A percentile compares a stretch with the other conserved stretches of the same genome.
These are phyloP conservation scores for Exophiala sp. DNA, from an alignment of 2,329 filamentous ascomycete genomes.

Conservation along the genomic window DNA sequence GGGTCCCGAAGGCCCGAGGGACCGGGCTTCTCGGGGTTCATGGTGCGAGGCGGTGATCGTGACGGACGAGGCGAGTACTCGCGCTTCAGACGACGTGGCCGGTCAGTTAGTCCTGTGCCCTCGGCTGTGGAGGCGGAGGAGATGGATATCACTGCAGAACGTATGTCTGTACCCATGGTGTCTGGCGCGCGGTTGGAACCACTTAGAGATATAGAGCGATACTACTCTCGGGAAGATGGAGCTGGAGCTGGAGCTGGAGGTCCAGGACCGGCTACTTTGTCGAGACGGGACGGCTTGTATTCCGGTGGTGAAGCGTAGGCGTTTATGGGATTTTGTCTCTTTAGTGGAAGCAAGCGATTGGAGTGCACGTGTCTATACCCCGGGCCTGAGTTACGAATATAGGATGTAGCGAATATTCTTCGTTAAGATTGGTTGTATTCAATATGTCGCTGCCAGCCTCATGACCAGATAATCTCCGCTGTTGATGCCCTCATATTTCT, in stretches of 20 bases:
- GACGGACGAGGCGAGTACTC: slow-evolving; percentile 21
- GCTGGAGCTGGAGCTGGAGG: slow-evolving; percentile 3
- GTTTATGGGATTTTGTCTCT: not conserved
- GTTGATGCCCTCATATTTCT: slow-evolving; percentile 75
- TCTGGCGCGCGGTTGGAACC: too few relatives aligned
- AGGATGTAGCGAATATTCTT: not conserved
- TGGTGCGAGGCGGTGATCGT: slow-evolving; percentile 18
- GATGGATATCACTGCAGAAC: not conserved
- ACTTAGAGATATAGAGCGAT: not conserved
- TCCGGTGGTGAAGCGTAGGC: slow-evolving; percentile 21
- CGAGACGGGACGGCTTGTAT: slow-evolving; percentile 5
- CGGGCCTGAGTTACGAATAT: not conserved
- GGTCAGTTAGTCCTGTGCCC: not conserved
- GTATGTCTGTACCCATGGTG: not conserved
- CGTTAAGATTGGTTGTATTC: not conserved
- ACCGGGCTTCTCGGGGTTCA: slow-evolving; percentile 17
- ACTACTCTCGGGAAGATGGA: not conserved
- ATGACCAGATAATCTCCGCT: slow-evolving; percentile 78
- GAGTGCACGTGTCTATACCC: not conserved
- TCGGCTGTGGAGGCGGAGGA: not conserved
- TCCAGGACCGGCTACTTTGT: slow-evolving; percentile 8
- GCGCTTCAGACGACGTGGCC: slow-evolving; percentile 5
- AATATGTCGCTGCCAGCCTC: slow-evolving; percentile 73
- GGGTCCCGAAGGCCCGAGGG: slow-evolving; percentile 14
- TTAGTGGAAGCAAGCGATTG: not conserved